phyloP scores from a whole-genome alignment of 2,329 filamentous ascomycete genomes.

The Neonectria ditissima region DNA sequence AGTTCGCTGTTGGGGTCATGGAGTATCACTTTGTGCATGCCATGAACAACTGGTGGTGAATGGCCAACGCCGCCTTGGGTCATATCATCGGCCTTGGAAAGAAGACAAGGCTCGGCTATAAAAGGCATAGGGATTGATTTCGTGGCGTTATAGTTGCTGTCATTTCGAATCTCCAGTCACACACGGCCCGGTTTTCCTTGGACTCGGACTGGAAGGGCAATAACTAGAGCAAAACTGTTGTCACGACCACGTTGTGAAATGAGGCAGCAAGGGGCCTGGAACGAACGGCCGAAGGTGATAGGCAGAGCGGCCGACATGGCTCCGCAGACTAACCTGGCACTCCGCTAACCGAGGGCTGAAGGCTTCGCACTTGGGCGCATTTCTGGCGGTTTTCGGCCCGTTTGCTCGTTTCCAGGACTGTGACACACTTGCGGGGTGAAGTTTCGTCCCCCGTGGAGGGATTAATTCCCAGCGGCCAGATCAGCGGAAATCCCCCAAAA shows the following conservation, averaged over 20 bases:
- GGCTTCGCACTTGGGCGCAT: too few species aligned
- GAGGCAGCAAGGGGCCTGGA: background rate
- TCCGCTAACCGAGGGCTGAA: constrained; percentile 1
- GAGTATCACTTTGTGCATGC: constrained; percentile 24
- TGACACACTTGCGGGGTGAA: constrained; percentile 1
- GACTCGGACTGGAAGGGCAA: background rate
- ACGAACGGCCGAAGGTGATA: background rate
- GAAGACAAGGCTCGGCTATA: too few species aligned
- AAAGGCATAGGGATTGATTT: background rate
- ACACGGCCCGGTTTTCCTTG: background rate
- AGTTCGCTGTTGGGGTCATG: constrained; percentile 30
- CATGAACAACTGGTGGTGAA: too few species aligned
- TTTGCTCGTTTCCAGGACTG: background rate
- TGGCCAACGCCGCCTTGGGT: too few species aligned
- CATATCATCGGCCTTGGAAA: background rate
- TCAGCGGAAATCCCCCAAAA: constrained; percentile 1
- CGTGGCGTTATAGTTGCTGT: background rate
- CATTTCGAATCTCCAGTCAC: background rate
- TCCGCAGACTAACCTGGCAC: constrained; percentile 2
- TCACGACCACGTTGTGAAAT: background rate
- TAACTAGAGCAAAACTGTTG: background rate
- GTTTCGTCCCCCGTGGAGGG: background rate
- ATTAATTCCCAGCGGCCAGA: background rate
- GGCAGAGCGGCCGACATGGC: constrained; percentile 1
- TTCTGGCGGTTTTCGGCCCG: constrained; percentile 3